These are phyloP conservation scores for Aureobasidium sp. DNA, from an alignment of 2,329 filamentous ascomycete genomes.

Conservation along the genomic window DNA sequence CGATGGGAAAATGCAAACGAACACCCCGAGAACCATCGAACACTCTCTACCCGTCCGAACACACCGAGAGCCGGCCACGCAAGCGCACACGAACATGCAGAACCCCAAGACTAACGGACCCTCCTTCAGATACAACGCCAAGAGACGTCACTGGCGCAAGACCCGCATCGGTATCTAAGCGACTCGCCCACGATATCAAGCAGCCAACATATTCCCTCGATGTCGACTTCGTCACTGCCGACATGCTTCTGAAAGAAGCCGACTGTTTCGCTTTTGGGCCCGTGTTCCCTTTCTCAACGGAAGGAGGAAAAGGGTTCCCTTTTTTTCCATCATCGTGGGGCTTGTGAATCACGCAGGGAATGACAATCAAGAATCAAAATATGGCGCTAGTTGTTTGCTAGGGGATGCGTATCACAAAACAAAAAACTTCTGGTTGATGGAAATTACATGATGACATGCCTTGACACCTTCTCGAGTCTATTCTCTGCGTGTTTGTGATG, in stretches of 20 bases:
- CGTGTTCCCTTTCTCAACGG: constrained; percentile 3
- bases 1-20: background rate
- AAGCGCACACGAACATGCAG: background rate
- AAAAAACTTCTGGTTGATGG: constrained; percentile 14
- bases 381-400: constrained; percentile 12
- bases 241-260: constrained; percentile 11
- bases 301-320: background rate
- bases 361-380: constrained; percentile 11
- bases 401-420: constrained; percentile 11
- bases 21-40: background rate
- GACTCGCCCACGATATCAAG: constrained; percentile 33
- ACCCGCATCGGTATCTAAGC: constrained; percentile 96
- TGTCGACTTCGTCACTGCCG: constrained; percentile 8
- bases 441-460: constrained; percentile 11
- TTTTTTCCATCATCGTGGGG: constrained; percentile 10
- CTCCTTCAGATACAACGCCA: constrained; percentile 86
- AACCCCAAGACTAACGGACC: constrained; percentile 7
- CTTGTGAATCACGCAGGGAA: constrained; percentile 6
- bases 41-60: background rate
- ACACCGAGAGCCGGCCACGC: background rate
- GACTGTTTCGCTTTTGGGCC: constrained; percentile 10
- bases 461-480: constrained; percentile 1
- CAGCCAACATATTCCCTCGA: constrained; percentile 12
- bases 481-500: background rate
- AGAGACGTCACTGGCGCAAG: constrained; percentile 99